Conservation (phyloP, 345 rosid species). For the Sisymbrium irio region DNA sequence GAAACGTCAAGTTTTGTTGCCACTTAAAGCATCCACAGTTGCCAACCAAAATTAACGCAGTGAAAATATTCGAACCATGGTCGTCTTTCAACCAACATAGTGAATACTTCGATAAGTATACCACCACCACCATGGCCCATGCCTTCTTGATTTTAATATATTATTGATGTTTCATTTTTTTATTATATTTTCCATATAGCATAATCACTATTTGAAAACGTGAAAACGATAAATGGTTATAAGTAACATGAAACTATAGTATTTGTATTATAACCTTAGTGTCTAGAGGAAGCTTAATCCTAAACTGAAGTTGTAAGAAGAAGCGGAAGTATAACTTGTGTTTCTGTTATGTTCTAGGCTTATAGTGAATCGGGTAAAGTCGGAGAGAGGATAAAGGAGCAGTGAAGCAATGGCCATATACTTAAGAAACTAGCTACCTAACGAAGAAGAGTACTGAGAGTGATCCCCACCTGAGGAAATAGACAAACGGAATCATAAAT, state of each 20-base stretch:
- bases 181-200: too few species aligned
- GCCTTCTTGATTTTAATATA: neutral
- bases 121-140: neutral
- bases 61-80: neutral
- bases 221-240: neutral
- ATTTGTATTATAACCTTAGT: neutral
- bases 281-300: neutral
- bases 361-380: neutral
- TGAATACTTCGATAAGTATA: neutral
- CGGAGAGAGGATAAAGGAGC: neutral
- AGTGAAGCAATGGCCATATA: conserved; percentile 26
- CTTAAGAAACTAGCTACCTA: conserved; percentile 24
- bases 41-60: neutral
- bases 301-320: neutral
- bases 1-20: neutral
- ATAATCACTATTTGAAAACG: too few species aligned
- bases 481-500: conserved; percentile 31
- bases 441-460: conserved; percentile 19
- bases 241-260: neutral
- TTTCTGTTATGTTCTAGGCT: neutral
- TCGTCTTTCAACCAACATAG: neutral
- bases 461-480: conserved; percentile 33
- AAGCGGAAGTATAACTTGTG: neutral
- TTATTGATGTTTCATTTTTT: neutral
- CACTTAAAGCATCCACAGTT: neutral